A percentile compares a stretch with the other conserved stretches of the same genome.
phyloP scores from a whole-genome alignment of 1,284 basidiomycete genomes.

The Athelia psychrophila region DNA sequence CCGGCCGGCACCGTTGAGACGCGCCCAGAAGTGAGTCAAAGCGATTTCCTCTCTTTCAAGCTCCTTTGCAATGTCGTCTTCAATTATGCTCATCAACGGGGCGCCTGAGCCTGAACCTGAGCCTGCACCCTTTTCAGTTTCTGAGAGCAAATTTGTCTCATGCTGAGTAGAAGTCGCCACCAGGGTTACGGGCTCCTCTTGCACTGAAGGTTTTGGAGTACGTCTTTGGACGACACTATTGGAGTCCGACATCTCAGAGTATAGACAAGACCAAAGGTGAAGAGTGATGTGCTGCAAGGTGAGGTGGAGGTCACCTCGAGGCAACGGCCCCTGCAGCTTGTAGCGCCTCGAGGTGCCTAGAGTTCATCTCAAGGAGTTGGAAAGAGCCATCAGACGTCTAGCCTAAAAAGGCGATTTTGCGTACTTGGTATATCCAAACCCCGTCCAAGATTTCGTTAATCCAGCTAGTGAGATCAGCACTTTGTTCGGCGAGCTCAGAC shows the following conservation, averaged over 20 bases:
- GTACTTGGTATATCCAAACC: neutral
- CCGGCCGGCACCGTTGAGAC: constrained; percentile 50
- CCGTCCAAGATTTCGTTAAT: constrained; percentile 37
- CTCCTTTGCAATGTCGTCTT: too few species aligned
- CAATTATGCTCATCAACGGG: neutral
- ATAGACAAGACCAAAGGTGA: too few species aligned
- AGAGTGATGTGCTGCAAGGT: too few species aligned
- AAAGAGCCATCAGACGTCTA: too few species aligned
- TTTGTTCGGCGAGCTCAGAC: constrained; percentile 37
- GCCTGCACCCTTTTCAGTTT: neutral
- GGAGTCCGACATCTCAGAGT: too few species aligned
- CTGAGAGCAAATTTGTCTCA: neutral
- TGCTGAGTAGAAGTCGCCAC: neutral
- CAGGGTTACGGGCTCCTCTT: too few species aligned
- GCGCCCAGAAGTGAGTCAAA: constrained; percentile 36
- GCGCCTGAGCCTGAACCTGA: neutral
- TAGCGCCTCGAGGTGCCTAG: too few species aligned
- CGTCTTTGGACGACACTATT: too few species aligned
- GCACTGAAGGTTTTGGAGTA: too few species aligned
- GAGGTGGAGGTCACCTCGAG: too few species aligned
- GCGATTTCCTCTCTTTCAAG: neutral
- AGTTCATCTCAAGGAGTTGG: too few species aligned
- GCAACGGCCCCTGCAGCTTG: too few species aligned
- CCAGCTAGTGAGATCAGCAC: constrained; percentile 51
- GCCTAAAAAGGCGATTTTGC: neutral